Evolutionary conservation across 441 rosid genomes (phyloP), one percentile per base, ranked within the genome.

Genomic region (Viola pubescens): DNA sequence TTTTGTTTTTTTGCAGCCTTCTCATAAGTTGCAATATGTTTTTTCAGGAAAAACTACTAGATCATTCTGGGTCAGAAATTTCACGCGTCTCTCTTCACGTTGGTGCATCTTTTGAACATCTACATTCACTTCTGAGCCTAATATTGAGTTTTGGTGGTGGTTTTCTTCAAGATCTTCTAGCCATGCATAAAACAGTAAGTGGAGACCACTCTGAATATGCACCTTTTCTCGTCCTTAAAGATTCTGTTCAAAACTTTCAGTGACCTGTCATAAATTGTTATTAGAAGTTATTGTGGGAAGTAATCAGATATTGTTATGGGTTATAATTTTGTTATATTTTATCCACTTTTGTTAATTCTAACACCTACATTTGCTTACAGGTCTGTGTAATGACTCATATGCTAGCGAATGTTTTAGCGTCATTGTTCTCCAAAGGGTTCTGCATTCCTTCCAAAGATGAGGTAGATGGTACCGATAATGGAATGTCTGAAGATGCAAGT

Each of bases 391-490:
- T 82, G 79, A 89, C 98, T 73, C 79, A 82, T 61, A 83, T 65
- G 16, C 94, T 94, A 54, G 95, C 97, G 48, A 78, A 73, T 65
- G 80, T 81, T 66, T 76, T 94, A 39, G 84, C 91, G 48, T 81
- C 87, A 48, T 72, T 94, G 56, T 91, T 68, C 80, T 81, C 89
- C 61, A 85, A 83, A 70, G 98, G 98, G 14, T 91, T 80, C 66
- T 86, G 98, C 62, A 77, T 63, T 65, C 60, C 91, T 69, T 69
- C 74, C 11, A 81, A 81, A 67, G 94, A 80, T 41, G 79, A 73
- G 73, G 89, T 66, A 37, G 92, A 88, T 70, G 97, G 70, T 61
- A 56, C 73, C 60, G 63, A 57, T 56, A 54, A 50, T 66, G 86
- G 70, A 54, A 70, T 56, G 72, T 58, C 90, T 54, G 76, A 82